Conservation (phyloP, 768 basidiomycete genomes). For the Gymnopilus dilepis region DNA sequence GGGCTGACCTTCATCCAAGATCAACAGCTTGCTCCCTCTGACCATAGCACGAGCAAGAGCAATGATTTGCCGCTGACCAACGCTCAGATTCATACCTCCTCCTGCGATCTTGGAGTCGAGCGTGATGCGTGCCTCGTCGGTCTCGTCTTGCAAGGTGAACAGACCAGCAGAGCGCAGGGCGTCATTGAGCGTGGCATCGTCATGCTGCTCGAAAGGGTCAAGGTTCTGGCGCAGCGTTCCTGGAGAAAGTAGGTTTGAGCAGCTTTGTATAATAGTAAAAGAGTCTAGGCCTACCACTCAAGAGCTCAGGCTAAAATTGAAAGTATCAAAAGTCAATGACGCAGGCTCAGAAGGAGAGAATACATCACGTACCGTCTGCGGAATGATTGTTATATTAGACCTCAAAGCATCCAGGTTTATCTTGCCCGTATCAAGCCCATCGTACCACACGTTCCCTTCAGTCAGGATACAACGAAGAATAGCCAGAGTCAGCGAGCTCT, state of each 20-base stretch:
- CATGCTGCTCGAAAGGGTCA: constrained; percentile 64
- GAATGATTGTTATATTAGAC: constrained; percentile 62
- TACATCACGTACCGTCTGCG: constrained; percentile 43
- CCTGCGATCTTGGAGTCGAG: constrained; percentile 49
- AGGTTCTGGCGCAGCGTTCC: constrained; percentile 62
- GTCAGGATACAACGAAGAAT: constrained; percentile 60
- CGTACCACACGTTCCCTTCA: constrained; percentile 57
- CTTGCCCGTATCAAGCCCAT: constrained; percentile 51
- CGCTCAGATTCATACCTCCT: constrained; percentile 74
- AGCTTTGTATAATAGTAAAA: too few relatives aligned
- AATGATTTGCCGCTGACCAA: constrained; percentile 75
- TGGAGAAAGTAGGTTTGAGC: background rate
- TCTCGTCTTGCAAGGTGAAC: constrained; percentile 42
- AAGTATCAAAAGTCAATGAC: background rate
- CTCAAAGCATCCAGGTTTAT: constrained; percentile 62
- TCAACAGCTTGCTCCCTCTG: constrained; percentile 60
- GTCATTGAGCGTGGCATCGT: constrained; percentile 48
- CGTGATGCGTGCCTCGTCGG: constrained; percentile 53
- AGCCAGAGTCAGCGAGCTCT: constrained; percentile 59
- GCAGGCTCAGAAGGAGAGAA: background rate
- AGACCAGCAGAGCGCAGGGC: constrained; percentile 45
- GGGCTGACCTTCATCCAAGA: constrained; percentile 61
- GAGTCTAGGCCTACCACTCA: constrained; percentile 56
- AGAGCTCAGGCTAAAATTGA: constrained; percentile 47
- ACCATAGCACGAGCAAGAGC: constrained; percentile 68